Base-by-base conservation (phyloP, 805 yeast genomes). In the Teunomyces barrocoloradensis region DNA sequence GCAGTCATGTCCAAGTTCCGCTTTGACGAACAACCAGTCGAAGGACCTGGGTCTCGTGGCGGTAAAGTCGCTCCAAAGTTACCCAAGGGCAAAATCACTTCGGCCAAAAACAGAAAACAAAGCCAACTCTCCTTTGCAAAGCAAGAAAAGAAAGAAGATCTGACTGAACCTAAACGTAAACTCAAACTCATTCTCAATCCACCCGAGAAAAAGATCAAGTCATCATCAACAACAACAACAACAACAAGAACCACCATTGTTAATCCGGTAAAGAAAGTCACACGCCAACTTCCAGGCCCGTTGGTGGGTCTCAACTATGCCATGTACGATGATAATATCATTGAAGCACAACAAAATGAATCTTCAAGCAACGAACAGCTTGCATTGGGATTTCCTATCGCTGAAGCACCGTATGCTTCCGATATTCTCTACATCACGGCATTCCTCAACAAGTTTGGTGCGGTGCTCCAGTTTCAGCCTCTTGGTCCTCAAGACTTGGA, bases 1-100 rank as follows among this genome's bases (percentile, higher is more conserved):
- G 57, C 74, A 2, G 59, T 62, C 21, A 46, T 64, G 23, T 61
- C 70, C 35, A 63, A 61, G 50, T 69, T 69, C 44, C 50, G 74
- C 27, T 56, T 69, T n/a, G 72, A 69, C 53, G 50, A 56, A 13
- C 51, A 54, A 18, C 74, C 74, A 0, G 48, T 71, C 1, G 68
- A 61, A 42, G 74, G 74, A 0, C 73, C 73, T 1, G 74, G 74
- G 3, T 67, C 73, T 9, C 58, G 74, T 17, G 75, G 75, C 4
- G 74, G 75, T 2, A 61, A 55, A 40, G 39, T 46, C 9, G 53
- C 53, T 4, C 46, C 56, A 3, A 46, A 58, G 29, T 45, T 40
- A 43, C 65, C 61, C 29, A 51, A 58, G 35, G 73, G 69, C 4
- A 57, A 58, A 46, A 50, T 68, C 17, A 64, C 65, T n/a, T 52